Base-by-base conservation (phyloP, 306 rosid genomes). In the Abrus precatorius region DNA sequence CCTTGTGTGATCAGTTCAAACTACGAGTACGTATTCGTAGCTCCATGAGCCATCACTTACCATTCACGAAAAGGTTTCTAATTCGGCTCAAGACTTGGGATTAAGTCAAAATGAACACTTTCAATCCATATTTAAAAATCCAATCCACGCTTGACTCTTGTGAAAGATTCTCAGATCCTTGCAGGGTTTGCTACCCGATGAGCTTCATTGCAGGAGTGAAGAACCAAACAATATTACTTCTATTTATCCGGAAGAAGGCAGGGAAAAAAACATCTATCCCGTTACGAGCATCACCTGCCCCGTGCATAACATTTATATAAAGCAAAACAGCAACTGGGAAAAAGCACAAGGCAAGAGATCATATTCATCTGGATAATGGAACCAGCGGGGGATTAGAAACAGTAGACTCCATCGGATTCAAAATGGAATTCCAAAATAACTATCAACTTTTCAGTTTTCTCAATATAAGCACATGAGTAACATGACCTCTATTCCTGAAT, bases 401-500 rank as follows among this genome's bases (percentile, higher is more conserved):
- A 12, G 83, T 1, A 48, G 14, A 72, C 54, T 56, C 74, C 78
- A 11, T 7, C 66, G 12, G 72, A 80, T 76, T 32, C 49, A 78
- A 83, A 70, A 74, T 77, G 82, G 74, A 86, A 89, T 66, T 68
- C 78, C 84, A 75, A 81, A 87, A 87, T 83, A 83, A 89, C 85
- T 80, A 79, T 78, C 62, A 72, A 79, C 57, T 83, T 86, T 85
- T 70, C 82, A 76, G 89, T 82, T 88, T 88, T 80, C 82, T 79
- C 86, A 80, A 83, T 74, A 69, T 91, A 79, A 88, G 84, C 89
- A 79, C 70, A n/a, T n/a, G 41, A 38, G 12, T 27, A 9, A 27
- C 86, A 85, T 78, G 85, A 86, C 85, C 87, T 83, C 88, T 85
- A 90, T 76, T 84, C 84, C 83, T 83, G 80, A 85, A 86, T 81